phyloP scores from a whole-genome alignment of 257 asterid species.

The Capsicum pubescens region DNA sequence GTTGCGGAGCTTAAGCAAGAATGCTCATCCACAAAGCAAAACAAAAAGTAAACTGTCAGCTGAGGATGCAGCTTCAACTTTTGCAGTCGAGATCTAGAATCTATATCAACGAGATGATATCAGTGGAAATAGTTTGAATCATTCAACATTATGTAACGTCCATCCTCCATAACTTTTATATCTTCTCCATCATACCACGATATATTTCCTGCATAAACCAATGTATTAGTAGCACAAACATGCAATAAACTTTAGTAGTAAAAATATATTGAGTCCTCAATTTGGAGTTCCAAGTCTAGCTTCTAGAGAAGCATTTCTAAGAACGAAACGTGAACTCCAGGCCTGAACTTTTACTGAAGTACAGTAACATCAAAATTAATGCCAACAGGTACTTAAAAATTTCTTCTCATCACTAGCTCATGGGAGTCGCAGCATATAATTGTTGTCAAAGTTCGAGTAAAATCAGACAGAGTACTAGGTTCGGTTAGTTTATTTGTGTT shows the following conservation, averaged over 20 bases:
- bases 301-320: neutral
- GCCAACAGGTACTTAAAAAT: neutral
- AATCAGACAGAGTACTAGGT: too few relatives aligned
- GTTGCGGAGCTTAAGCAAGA: neutral
- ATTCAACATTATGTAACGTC: slow-evolving; percentile 61
- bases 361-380: neutral
- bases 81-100: slow-evolving; percentile 26
- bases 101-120: slow-evolving; percentile 20
- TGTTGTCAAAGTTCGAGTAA: too few relatives aligned
- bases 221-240: slow-evolving; percentile 8
- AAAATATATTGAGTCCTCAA: neutral
- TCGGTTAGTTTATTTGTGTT: too few relatives aligned
- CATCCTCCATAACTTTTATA: slow-evolving; percentile 56
- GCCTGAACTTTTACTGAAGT: neutral
- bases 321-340: neutral
- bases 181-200: slow-evolving; percentile 70
- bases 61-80: slow-evolving; percentile 34
- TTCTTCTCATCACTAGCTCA: neutral
- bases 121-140: slow-evolving; percentile 58
- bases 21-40: neutral
- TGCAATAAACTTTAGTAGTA: neutral
- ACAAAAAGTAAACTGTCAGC: slow-evolving; percentile 24
- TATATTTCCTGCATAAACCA: slow-evolving; percentile 53
- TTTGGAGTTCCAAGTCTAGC: neutral
- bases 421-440: neutral